Conservation (phyloP, 345 rosid genomes). For the Noccaea caerulescens region DNA sequence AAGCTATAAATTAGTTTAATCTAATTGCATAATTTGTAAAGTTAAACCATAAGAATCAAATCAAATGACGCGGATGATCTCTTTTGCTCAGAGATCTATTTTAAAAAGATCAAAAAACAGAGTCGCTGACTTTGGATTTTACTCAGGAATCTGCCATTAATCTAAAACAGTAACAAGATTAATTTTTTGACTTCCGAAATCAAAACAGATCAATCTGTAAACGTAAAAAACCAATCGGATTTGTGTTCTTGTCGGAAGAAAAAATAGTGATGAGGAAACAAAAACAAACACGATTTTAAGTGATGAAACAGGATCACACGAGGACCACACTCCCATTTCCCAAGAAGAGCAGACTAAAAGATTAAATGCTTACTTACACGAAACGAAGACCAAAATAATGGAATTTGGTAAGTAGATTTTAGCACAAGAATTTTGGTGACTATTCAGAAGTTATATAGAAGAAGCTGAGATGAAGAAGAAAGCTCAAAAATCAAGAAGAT, state of each 20-base stretch:
- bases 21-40: constrained; percentile 30
- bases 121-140: constrained; percentile 28
- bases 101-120: background rate
- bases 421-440: background rate
- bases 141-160: constrained; percentile 25
- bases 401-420: background rate
- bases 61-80: constrained; percentile 37
- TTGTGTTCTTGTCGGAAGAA: background rate
- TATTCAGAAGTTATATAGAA: constrained; percentile 21
- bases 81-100: constrained; percentile 34
- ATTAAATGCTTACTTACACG: constrained; percentile 46
- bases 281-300: constrained; percentile 12
- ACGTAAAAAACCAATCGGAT: background rate
- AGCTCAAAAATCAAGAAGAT: constrained; percentile 15
- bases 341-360: constrained; percentile 18
- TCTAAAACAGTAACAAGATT: constrained; percentile 18
- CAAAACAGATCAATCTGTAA: background rate
- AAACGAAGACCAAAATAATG: constrained; percentile 24
- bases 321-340: constrained; percentile 38
- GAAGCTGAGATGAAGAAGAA: constrained; percentile 17
- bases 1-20: constrained; percentile 34
- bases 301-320: constrained; percentile 20
- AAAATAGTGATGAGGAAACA: background rate
- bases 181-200: background rate
- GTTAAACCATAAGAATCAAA: constrained; percentile 34